These are phyloP conservation scores for Ceratobasidium sp. DNA, from an alignment of 1,284 basidiomycete genomes.

Conservation along the genomic window DNA sequence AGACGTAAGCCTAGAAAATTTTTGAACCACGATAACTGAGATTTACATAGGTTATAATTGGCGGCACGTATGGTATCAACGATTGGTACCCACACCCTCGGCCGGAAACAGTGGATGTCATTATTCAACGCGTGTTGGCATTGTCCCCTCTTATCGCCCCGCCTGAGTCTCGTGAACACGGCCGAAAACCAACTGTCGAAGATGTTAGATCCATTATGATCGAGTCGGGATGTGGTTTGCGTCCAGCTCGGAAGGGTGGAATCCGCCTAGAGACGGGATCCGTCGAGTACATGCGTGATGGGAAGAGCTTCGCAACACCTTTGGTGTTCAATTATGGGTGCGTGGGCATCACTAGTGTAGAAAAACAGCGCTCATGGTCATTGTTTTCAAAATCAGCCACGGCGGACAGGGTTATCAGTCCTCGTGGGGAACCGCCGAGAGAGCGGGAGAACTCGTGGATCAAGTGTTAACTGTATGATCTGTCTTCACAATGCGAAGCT, in stretches of 20 bases:
- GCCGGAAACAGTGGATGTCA: conserved; percentile 70
- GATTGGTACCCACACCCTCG: conserved; percentile 78
- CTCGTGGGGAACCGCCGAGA: conserved; percentile 78
- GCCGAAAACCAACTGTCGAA: conserved; percentile 65
- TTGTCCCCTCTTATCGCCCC: conserved; percentile 78
- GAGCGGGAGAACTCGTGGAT: conserved; percentile 67
- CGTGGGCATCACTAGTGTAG: conserved; percentile 46
- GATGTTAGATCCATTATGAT: conserved; percentile 73
- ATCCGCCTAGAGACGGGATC: conserved; percentile 61
- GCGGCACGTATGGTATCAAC: conserved; percentile 70
- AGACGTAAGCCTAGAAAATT: conserved; percentile 63
- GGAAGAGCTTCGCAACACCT: conserved; percentile 53
- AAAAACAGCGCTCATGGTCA: neutral
- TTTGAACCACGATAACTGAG: neutral
- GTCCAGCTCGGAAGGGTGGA: conserved; percentile 65
- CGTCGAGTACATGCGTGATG: conserved; percentile 46
- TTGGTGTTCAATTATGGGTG: conserved; percentile 66
- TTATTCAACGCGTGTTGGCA: conserved; percentile 69
- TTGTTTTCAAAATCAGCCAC: conserved; percentile 60
- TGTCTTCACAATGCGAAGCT: too few species aligned
- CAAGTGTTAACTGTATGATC: conserved; percentile 12
- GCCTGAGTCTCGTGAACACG: conserved; percentile 61
- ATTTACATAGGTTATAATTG: conserved; percentile 69
- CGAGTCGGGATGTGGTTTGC: conserved; percentile 74
- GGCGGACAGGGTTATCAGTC: conserved; percentile 78